phyloP scores from a whole-genome alignment of 495 filamentous ascomycete genomes.

The Hamigera avellanea region DNA sequence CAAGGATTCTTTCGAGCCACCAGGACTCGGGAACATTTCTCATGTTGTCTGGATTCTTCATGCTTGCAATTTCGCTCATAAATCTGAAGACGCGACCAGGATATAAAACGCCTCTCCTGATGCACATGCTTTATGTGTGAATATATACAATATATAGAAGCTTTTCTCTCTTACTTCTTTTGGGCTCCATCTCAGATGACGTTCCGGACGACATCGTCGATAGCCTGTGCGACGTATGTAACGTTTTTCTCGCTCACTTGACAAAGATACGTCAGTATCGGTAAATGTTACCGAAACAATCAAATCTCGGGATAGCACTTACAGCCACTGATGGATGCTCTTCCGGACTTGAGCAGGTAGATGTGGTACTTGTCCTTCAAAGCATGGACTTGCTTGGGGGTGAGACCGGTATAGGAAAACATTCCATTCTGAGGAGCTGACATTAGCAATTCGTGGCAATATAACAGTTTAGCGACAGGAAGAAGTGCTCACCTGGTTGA shows the following conservation, averaged over 20 bases:
- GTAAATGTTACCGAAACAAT: constrained; percentile 5
- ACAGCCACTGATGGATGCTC: constrained; percentile 38
- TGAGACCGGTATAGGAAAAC: constrained; percentile 41
- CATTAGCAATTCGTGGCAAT: not conserved
- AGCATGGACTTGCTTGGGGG: constrained; percentile 29
- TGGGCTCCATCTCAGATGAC: constrained; percentile 14
- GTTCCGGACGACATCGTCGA: constrained; percentile 34
- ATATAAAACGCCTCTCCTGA: no score
- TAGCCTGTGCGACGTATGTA: constrained; percentile 34
- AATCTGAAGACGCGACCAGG: no score
- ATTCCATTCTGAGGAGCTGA: constrained; percentile 32
- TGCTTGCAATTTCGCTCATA: no score
- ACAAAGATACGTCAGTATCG: constrained; percentile 1
- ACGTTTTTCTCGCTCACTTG: constrained; percentile 44
- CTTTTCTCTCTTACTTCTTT: no score
- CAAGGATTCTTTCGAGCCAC: no score
- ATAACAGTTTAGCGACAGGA: not conserved
- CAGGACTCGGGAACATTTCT: no score
- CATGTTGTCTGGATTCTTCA: no score
- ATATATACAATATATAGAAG: no score
- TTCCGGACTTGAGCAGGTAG: constrained; percentile 36
- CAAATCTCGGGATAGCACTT: constrained; percentile 17
- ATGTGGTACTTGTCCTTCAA: constrained; percentile 38
- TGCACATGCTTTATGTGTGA: no score
- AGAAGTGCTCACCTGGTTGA: constrained; percentile 25